A percentile compares a stretch with the other conserved stretches of the same genome.
Conservation (phyloP, 306 rosid species). For the Trifolium pratense region DNA sequence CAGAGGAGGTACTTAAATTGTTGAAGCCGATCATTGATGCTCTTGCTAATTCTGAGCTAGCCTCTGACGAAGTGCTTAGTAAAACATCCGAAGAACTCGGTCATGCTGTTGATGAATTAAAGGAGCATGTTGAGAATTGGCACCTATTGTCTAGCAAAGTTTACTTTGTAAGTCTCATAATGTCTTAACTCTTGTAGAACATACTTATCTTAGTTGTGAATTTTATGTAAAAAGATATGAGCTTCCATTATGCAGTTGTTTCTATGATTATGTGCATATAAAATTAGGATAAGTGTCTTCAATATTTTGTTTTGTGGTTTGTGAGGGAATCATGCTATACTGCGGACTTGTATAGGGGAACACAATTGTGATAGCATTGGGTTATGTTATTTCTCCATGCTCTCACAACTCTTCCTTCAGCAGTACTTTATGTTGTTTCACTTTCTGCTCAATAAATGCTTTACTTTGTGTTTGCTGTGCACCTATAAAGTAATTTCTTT, state of each 20-base stretch:
- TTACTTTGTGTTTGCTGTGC: slow-evolving; percentile 23
- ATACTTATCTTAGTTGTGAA: slow-evolving; percentile 7
- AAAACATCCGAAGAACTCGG: slow-evolving; percentile 70
- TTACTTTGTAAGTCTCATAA: slow-evolving; percentile 78
- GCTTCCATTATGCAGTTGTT: slow-evolving; percentile 37
- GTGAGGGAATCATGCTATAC: slow-evolving; percentile 25
- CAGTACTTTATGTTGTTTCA: slow-evolving; percentile 7
- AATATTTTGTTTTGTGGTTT: slow-evolving; percentile 30
- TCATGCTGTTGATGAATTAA: slow-evolving; percentile 69
- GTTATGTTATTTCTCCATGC: background rate
- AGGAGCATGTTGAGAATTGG: slow-evolving; percentile 76
- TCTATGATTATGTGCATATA: slow-evolving; percentile 18
- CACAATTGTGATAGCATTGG: slow-evolving; percentile 1
- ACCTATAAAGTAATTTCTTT: slow-evolving; percentile 12
- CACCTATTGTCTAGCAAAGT: slow-evolving; percentile 86
- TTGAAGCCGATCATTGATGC: slow-evolving; percentile 82
- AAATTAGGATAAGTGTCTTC: slow-evolving; percentile 32
- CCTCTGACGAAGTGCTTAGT: slow-evolving; percentile 67
- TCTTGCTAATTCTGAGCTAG: slow-evolving; percentile 65
- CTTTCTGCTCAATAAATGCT: slow-evolving; percentile 21
- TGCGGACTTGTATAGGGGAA: slow-evolving; percentile 23
- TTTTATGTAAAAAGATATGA: slow-evolving; percentile 20
- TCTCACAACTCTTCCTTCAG: background rate
- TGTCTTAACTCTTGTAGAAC: slow-evolving; percentile 16
- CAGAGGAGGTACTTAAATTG: slow-evolving; percentile 80